Evolutionary conservation across 2,329 filamentous ascomycete species (phyloP), one percentile per base, ranked within the genome.

Genomic region (Hansfordia pulvinata): DNA sequence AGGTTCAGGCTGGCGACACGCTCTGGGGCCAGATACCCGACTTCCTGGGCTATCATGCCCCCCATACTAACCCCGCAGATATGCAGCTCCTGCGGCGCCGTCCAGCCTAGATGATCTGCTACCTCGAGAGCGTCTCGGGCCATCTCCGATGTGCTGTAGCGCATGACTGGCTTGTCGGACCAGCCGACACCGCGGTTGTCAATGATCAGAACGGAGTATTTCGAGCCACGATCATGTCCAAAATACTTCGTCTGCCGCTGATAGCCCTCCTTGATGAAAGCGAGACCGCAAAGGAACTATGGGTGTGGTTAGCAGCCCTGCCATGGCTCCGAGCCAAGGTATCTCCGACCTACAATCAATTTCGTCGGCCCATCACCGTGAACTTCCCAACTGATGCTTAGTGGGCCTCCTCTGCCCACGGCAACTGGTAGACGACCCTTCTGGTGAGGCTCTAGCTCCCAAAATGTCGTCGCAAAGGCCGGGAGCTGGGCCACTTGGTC

Each of bases 1-100:
- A 82, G 60, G 18, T 55, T 63, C 11, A 82, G 53, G 10, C 63
- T 69, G 14, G 56, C 53, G 28, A 81, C 46, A 24, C 66, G 57
- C 9, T 52, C 35, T 0, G 72, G 70, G 17, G 58, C 52, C n/a
- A 60, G 49, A 37, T 52, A 58, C 13, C 64, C 71, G 4, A 93
- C 44, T 54, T 93, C 85, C 52, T 93, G 85, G 3, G 81, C 72
- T 41, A 93, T 88, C 85, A 93, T 93, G 43, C 85, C 84, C 35
- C 84, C 84, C 67, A 93, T 80, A 32, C 76, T 83, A 36, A 88
- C 73, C 30, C 84, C 85, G 18, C 80, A 60, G 27, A 92, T 49
- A 54, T 93, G 74, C 47, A 58, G 62, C 54, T 40, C 60, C 40
- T 44, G 62, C 35, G 28, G 50, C 25, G 31, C 46, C 7, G 46